Evolutionary conservation across 1,284 basidiomycete genomes (phyloP).

Genomic region (Cryptococcus floricola): DNA sequence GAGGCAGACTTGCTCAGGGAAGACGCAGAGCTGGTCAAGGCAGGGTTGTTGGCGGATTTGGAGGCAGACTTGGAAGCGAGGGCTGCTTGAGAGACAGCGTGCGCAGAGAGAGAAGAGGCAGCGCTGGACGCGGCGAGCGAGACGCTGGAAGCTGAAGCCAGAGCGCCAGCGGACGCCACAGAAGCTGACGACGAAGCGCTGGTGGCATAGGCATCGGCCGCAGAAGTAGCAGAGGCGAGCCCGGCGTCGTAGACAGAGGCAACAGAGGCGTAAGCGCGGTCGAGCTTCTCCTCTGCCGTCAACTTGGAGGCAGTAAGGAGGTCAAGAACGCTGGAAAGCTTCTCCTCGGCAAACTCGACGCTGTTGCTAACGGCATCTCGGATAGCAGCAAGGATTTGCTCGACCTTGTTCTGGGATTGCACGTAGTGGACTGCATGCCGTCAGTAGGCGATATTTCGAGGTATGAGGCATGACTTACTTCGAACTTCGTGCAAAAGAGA

Average conservation of each 20-base stretch:
- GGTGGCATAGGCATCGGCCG: slow-evolving; percentile 26
- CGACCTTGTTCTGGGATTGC: slow-evolving; percentile 59
- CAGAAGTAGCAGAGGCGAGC: slow-evolving; percentile 34
- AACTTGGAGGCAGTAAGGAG: slow-evolving; percentile 40
- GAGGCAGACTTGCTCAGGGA: slow-evolving; percentile 41
- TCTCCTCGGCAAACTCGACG: slow-evolving; percentile 65
- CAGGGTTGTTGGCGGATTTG: slow-evolving; percentile 34
- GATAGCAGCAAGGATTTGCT: slow-evolving; percentile 59
- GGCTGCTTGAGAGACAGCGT: slow-evolving; percentile 38
- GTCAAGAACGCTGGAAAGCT: slow-evolving; percentile 50
- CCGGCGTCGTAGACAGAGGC: slow-evolving; percentile 32
- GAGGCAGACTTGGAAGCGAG: slow-evolving; percentile 32
- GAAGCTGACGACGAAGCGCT: slow-evolving; percentile 38
- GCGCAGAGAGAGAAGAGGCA: slow-evolving; percentile 36
- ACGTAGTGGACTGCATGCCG: slow-evolving; percentile 59
- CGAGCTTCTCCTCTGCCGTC: slow-evolving; percentile 47
- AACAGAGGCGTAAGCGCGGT: slow-evolving; percentile 42
- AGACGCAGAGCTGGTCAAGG: slow-evolving; percentile 35
- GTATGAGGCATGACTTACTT: slow-evolving; percentile 46
- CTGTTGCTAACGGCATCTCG: slow-evolving; percentile 61
- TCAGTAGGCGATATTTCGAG: slow-evolving; percentile 7
- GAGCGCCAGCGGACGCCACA: slow-evolving; percentile 31
- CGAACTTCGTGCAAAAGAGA: slow-evolving; percentile 67
- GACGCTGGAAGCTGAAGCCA: slow-evolving; percentile 38
- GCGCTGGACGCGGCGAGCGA: slow-evolving; percentile 33